These are phyloP conservation scores for Sclerotinia subarctica DNA, from an alignment of 2,329 filamentous ascomycete genomes.

Conservation along the genomic window DNA sequence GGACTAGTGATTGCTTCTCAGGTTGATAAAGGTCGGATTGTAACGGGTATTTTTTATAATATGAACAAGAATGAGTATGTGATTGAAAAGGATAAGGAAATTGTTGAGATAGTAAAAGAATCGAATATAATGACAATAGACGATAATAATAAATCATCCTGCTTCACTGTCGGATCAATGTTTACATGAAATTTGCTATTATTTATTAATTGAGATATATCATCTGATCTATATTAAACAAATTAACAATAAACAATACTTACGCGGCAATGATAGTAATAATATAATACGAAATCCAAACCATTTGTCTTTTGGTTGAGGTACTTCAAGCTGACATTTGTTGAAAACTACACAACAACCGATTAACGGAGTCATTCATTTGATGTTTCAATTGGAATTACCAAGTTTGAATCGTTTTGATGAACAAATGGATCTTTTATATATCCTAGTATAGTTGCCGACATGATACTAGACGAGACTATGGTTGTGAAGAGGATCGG, in stretches of 20 bases:
- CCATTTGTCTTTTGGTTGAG: too few species aligned
- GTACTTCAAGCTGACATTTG: too few species aligned
- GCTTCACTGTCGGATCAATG: not conserved
- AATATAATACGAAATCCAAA: not conserved
- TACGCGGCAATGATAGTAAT: not conserved
- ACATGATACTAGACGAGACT: too few species aligned
- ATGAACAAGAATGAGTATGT: not conserved
- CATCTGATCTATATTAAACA: not conserved
- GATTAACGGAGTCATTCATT: too few species aligned
- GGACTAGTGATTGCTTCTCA: too few species aligned
- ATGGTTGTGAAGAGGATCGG: too few species aligned
- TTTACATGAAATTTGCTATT: not conserved
- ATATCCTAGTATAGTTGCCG: too few species aligned
- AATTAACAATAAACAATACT: not conserved
- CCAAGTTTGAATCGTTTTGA: too few species aligned
- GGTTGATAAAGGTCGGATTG: too few species aligned
- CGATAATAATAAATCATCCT: not conserved
- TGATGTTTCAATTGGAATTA: too few species aligned
- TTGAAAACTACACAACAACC: too few species aligned
- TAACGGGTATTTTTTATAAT: not conserved
- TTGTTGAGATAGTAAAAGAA: not conserved
- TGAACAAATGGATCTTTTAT: too few species aligned
- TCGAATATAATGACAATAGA: not conserved
- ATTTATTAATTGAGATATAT: not conserved
- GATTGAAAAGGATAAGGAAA: not conserved